Percentiles rank a stretch among this genome's conserved stretches.
Evolutionary conservation across 208 protist species (phyloP).

Genomic region (Naegleria gruberi): DNA sequence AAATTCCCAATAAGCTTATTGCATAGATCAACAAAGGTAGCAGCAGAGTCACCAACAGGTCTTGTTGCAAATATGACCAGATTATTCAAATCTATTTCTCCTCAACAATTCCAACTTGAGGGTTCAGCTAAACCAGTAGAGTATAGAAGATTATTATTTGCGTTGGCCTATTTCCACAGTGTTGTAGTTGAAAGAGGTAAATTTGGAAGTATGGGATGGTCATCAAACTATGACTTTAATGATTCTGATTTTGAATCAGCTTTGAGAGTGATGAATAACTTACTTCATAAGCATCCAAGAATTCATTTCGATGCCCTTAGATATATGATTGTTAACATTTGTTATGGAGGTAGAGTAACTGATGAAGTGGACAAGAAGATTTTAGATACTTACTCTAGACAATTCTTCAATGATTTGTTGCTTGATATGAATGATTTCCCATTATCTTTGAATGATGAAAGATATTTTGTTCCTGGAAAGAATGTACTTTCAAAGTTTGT

Average conservation of each 20-base stretch:
- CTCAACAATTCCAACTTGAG: constrained; percentile 69
- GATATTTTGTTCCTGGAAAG: neutral
- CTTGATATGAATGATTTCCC: neutral
- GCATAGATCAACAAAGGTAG: constrained; percentile 94
- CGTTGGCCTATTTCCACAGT: constrained; percentile 94
- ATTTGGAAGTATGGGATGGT: constrained; percentile 95
- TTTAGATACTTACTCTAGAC: constrained; percentile 90
- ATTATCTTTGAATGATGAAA: neutral
- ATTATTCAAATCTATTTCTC: constrained; percentile 80
- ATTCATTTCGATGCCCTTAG: constrained; percentile 92
- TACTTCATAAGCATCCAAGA: constrained; percentile 63
- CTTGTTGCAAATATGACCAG: constrained; percentile 93
- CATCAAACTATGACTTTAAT: constrained; percentile 97
- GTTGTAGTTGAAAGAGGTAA: constrained; percentile 94
- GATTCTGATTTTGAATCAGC: constrained; percentile 91
- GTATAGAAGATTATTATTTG: constrained; percentile 92
- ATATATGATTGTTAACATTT: constrained; percentile 94
- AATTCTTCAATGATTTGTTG: constrained; percentile 77
- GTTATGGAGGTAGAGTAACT: constrained; percentile 96
- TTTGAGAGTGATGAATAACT: constrained; percentile 70
- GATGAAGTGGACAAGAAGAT: constrained; percentile 94
- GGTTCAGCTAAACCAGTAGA: constrained; percentile 50
- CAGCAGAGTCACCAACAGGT: constrained; percentile 94
- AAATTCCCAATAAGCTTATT: constrained; percentile 92
- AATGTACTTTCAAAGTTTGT: neutral